phyloP scores from a whole-genome alignment of 176 grass and related monocot genomes.

The Musa acuminata region DNA sequence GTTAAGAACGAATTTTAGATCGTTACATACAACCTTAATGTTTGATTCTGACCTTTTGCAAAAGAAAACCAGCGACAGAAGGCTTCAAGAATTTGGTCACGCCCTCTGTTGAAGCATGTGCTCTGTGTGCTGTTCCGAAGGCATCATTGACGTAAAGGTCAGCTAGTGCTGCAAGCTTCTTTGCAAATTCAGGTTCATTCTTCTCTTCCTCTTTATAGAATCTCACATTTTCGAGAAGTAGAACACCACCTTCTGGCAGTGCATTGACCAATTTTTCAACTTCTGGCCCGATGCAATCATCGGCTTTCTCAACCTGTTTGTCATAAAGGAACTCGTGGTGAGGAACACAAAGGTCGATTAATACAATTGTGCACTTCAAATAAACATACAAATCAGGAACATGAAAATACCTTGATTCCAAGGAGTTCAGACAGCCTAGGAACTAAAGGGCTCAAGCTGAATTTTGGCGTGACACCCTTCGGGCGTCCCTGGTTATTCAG shows the following conservation, averaged over 20 bases:
- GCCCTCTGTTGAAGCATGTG: conserved; percentile 69
- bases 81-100: conserved; percentile 65
- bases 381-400: background rate
- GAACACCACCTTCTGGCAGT: conserved; percentile 39
- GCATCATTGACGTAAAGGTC: conserved; percentile 67
- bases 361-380: background rate
- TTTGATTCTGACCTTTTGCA: conserved; percentile 43
- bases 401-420: conserved; percentile 38
- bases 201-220: conserved; percentile 83
- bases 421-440: conserved; percentile 60
- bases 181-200: conserved; percentile 63
- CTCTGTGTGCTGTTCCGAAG: conserved; percentile 67
- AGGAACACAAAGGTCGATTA: conserved; percentile 1
- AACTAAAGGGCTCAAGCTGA: conserved; percentile 51
- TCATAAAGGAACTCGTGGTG: background rate
- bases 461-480: conserved; percentile 71
- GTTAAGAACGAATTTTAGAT: background rate
- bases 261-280: conserved; percentile 44
- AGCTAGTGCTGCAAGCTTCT: conserved; percentile 54
- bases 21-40: background rate
- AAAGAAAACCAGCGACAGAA: conserved; percentile 61
- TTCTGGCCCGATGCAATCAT: conserved; percentile 55
- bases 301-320: conserved; percentile 51
- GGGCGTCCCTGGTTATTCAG: conserved; percentile 52
- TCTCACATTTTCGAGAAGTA: conserved; percentile 72